Percentiles rank a stretch among this genome's conserved stretches.
Evolutionary conservation across 345 rosid genomes (phyloP).

Genomic region (Conringia planisiliqua): DNA sequence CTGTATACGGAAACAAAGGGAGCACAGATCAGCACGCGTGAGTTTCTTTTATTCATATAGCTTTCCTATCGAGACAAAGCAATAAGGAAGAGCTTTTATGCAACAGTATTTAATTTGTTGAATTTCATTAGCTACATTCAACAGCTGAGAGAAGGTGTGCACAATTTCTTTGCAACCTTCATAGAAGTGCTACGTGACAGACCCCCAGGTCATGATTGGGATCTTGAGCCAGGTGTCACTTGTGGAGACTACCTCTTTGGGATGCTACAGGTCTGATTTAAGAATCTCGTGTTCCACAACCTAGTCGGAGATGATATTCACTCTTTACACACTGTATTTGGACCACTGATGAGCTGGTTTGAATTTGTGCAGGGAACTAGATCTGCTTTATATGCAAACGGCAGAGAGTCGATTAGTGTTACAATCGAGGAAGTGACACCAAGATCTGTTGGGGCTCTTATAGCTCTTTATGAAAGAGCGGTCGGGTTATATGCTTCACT

Average conservation of each 20-base stretch:
- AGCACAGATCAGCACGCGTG: slow-evolving; percentile 99
- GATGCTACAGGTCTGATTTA: slow-evolving; percentile 78
- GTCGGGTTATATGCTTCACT: slow-evolving; percentile 91
- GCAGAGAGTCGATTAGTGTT: slow-evolving; percentile 82
- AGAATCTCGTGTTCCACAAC: background rate
- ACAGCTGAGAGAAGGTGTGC: slow-evolving; percentile 97
- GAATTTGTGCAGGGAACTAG: slow-evolving; percentile 78
- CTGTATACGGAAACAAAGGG: slow-evolving; percentile 98
- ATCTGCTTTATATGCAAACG: slow-evolving; percentile 88
- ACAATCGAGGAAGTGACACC: slow-evolving; percentile 93
- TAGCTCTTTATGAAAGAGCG: slow-evolving; percentile 96
- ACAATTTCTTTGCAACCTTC: slow-evolving; percentile 93
- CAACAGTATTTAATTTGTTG: background rate
- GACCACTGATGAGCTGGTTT: slow-evolving; percentile 10
- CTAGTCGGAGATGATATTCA: background rate
- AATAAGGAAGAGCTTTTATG: background rate
- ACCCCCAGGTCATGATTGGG: slow-evolving; percentile 99
- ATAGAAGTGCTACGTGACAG: slow-evolving; percentile 94
- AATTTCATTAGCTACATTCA: slow-evolving; percentile 74
- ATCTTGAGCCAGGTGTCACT: slow-evolving; percentile 99
- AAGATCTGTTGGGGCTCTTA: slow-evolving; percentile 79
- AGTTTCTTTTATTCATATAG: slow-evolving; percentile 33
- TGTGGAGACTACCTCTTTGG: slow-evolving; percentile 99
- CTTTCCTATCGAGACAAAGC: background rate
- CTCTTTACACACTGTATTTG: background rate